Conservation (phyloP, 2,329 filamentous ascomycete genomes). For the Ampelomyces quisqualis region DNA sequence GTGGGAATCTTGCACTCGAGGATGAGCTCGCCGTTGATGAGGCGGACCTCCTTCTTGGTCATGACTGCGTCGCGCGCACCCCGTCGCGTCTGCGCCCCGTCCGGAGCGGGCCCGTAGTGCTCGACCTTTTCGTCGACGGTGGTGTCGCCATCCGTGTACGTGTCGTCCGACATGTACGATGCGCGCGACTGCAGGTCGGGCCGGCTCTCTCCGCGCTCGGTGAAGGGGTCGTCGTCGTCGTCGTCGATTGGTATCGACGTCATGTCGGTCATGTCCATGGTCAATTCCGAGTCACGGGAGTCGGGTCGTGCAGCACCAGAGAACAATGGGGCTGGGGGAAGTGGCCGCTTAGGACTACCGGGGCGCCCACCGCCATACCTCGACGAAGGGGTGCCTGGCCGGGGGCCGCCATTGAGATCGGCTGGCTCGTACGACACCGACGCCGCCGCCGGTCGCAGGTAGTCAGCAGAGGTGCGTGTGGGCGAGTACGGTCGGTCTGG, state of each 20-base stretch:
- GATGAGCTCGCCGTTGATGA: conserved; percentile 97
- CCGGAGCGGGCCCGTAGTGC: conserved; percentile 83
- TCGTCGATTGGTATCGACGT: conserved; percentile 71
- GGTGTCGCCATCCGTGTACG: conserved; percentile 5
- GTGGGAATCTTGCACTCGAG: conserved; percentile 99
- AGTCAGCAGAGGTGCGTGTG: conserved; percentile 59
- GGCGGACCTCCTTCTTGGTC: conserved; percentile 87
- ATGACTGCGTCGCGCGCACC: conserved; percentile 86
- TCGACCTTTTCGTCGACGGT: conserved; percentile 65
- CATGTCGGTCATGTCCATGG: conserved; percentile 66
- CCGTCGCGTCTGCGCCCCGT: conserved; percentile 81
- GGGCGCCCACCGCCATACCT: conserved; percentile 76
- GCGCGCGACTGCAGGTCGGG: conserved; percentile 63
- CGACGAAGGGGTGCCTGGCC: conserved; percentile 87
- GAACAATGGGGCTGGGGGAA: conserved; percentile 88
- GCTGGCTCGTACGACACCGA: conserved; percentile 77
- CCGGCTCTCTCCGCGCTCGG: conserved; percentile 58
- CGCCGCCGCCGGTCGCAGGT: conserved; percentile 69
- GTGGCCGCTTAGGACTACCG: conserved; percentile 79
- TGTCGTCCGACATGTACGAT: conserved; percentile 52
- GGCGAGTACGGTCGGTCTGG: conserved; percentile 60
- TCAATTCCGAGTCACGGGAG: conserved; percentile 46
- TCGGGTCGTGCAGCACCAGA: conserved; percentile 53
- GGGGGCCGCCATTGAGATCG: conserved; percentile 84
- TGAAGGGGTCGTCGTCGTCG: conserved; percentile 74